Base-by-base conservation (phyloP, 257 asterid genomes). In the Forsythia suspensa region DNA sequence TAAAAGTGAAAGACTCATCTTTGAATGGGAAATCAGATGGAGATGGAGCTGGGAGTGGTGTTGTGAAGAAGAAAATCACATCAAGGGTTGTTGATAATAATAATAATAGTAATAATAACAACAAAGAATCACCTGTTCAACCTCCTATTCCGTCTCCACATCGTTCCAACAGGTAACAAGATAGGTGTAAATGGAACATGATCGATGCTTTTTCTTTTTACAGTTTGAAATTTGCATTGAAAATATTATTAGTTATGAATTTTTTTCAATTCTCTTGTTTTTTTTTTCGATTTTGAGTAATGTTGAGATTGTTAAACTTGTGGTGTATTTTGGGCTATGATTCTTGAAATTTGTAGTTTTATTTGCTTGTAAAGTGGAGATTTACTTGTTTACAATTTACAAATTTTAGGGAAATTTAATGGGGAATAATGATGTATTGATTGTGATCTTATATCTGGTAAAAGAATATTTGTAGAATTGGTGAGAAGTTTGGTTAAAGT, bases 121-220 rank as follows among this genome's bases (percentile, higher is more conserved):
- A 48, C 29, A 78, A 85, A 79, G 92, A 81, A 78, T 89, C 83
- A 20, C 83, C 77, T 80, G 71, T 79, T 79, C 85, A 76, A 70
- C 89, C 89, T 79, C 85, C 91, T 59, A 83, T 81, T 81, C 86
- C 95, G 77, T 89, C 97, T 65, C 92, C 98, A 71, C 91, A 76
- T 79, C 91, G 97, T 5, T 82, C 88, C 34, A 81, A 78, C 86
- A 92, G 98, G 98, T 94, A 70, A 82, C 73, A 7, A 34, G 2
- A 72, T 2, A 43, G 36, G 9, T n/a, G 43, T 65, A 20, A 38
- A 42, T 68, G 73, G 29, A 68, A 12, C 3, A 80, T 44, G 18
- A 34, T 84, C 69, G 21, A 72, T 73, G 72, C 73, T 81, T 76
- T 77, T 70, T 77, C 5, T 9, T 5, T 8, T 2, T 68, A 10